phyloP scores from a whole-genome alignment of 2,329 filamentous ascomycete species.

The Cyphellophora europaea region DNA sequence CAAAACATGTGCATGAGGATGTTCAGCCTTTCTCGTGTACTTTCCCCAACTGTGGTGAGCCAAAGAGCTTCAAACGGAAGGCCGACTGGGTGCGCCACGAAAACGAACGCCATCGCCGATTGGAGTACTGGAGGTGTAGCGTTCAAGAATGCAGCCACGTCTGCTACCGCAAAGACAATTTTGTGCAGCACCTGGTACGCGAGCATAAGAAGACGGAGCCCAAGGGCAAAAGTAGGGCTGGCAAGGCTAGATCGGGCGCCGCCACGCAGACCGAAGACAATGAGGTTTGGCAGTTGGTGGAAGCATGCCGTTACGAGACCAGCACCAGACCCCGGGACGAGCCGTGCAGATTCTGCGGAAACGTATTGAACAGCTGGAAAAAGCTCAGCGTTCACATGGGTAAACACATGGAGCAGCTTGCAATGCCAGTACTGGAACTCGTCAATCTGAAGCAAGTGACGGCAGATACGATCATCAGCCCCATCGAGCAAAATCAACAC shows the following conservation, averaged over 20 bases:
- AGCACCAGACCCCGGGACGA: conserved; percentile 58
- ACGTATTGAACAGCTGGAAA: conserved; percentile 75
- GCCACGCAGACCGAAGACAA: conserved; percentile 37
- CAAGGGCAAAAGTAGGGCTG: conserved; percentile 61
- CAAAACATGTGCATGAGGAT: conserved; percentile 91
- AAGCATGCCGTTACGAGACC: conserved; percentile 67
- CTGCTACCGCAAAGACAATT: conserved; percentile 85
- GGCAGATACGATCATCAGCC: conserved; percentile 56
- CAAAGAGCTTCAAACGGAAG: conserved; percentile 90
- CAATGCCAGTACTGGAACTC: conserved; percentile 62
- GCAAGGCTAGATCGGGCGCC: conserved; percentile 36
- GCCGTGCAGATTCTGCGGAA: conserved; percentile 79
- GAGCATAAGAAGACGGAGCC: conserved; percentile 84
- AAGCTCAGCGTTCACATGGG: conserved; percentile 88
- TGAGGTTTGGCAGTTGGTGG: conserved; percentile 67
- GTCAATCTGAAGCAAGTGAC: conserved; percentile 33
- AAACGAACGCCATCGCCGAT: conserved; percentile 78
- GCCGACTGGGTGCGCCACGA: conserved; percentile 94
- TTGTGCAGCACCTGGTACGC: conserved; percentile 81
- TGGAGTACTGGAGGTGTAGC: conserved; percentile 86
- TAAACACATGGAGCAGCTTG: conserved; percentile 89
- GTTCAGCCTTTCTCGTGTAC: conserved; percentile 90
- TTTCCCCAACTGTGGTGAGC: conserved; percentile 70
- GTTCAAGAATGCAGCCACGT: conserved; percentile 70
- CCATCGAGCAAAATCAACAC: conserved; percentile 54